Evolutionary conservation across 176 grass and related monocot genomes (phyloP).

Genomic region (Oryza glaberrima): DNA sequence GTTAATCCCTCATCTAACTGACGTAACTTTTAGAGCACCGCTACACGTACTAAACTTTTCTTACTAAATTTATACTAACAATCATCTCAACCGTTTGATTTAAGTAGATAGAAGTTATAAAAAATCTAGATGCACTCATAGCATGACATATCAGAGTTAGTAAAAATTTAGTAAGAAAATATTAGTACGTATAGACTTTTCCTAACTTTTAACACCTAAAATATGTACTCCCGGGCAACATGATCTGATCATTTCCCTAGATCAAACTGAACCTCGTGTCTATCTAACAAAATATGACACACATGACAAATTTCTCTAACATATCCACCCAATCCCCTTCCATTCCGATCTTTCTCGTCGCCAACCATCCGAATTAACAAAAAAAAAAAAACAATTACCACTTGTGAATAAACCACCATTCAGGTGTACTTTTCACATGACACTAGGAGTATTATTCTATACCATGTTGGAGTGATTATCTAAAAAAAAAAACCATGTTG

Average conservation of each 20-base stretch:
- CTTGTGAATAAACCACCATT: slow-evolving; percentile 1
- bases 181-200: too few species aligned
- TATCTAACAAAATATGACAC: background rate
- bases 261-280: background rate
- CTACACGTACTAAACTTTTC: too few species aligned
- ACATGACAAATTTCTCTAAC: background rate
- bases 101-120: too few species aligned
- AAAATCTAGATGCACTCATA: too few species aligned
- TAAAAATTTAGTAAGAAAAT: too few species aligned
- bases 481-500: background rate
- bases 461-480: background rate
- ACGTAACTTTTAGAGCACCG: background rate
- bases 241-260: background rate
- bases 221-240: too few species aligned
- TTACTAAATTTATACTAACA: too few species aligned
- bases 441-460: slow-evolving; percentile 1
- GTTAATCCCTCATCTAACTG: background rate
- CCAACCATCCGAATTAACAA: background rate
- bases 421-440: slow-evolving; percentile 35
- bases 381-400: background rate
- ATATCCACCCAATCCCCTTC: background rate
- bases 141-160: too few species aligned
- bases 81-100: too few species aligned
- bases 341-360: background rate
- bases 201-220: background rate